A percentile compares a stretch with the other conserved stretches of the same genome.
Evolutionary conservation across 2,329 filamentous ascomycete genomes (phyloP).

Genomic region (Beauveria scarabaeidicola): DNA sequence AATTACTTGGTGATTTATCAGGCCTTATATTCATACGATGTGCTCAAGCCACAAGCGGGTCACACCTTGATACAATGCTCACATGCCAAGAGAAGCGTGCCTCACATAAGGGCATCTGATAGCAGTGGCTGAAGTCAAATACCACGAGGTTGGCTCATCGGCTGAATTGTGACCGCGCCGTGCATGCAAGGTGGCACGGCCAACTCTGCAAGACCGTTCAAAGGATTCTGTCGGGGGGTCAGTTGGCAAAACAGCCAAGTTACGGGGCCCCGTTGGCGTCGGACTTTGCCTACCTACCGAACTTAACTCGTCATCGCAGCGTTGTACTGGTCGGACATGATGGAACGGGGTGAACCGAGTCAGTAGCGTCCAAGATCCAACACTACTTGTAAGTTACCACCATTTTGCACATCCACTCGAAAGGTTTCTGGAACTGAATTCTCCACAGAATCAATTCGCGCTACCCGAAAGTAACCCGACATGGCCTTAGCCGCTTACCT

Average conservation of each 20-base stretch:
- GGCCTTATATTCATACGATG: too few relatives aligned
- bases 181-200: too few relatives aligned
- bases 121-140: neutral
- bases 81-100: neutral
- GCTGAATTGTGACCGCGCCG: neutral
- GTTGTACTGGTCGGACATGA: neutral
- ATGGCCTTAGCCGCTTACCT: neutral
- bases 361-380: neutral
- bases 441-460: neutral
- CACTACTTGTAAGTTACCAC: neutral
- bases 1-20: too few relatives aligned
- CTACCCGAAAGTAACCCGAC: neutral
- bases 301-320: neutral
- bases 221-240: too few relatives aligned
- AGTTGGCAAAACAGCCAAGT: neutral
- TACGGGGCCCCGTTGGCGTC: neutral
- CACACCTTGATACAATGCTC: neutral
- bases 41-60: constrained; percentile 4
- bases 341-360: neutral
- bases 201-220: neutral
- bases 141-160: neutral
- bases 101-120: neutral
- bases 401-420: neutral
- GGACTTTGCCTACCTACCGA: neutral
- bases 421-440: neutral